phyloP scores from a whole-genome alignment of 352 stramenopile species.

The Phytophthora pseudosyringae region DNA sequence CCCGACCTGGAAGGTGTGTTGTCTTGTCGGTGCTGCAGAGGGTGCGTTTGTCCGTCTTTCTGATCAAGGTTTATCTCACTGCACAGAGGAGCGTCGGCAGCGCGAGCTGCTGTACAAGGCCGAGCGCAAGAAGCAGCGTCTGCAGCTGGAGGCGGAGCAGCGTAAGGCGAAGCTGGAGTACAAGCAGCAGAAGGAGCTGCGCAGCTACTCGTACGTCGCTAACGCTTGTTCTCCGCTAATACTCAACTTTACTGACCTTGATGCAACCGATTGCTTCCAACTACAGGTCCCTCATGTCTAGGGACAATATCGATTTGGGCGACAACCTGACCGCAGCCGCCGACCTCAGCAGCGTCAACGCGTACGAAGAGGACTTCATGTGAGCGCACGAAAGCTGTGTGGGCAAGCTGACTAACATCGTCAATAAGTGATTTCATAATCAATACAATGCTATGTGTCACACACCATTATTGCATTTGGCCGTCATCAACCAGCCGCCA shows the following conservation, averaged over 20 bases:
- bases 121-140: conserved; percentile 73
- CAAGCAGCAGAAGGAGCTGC: conserved; percentile 78
- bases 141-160: conserved; percentile 57
- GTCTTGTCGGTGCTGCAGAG: conserved; percentile 2
- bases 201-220: conserved; percentile 76
- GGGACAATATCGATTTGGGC: conserved; percentile 68
- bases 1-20: conserved; percentile 77
- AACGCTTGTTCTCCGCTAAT: not conserved
- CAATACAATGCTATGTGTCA: conserved; percentile 9
- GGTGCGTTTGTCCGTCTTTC: conserved; percentile 7
- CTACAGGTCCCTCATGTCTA: conserved; percentile 58
- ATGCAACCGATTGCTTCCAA: not conserved
- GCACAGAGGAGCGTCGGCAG: conserved; percentile 64
- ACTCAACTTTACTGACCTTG: not conserved
- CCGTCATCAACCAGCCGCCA: conserved; percentile 9
- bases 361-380: conserved; percentile 87
- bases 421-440: not conserved
- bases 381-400: conserved; percentile 23
- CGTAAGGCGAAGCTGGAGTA: conserved; percentile 62
- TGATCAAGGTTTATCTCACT: conserved; percentile 44
- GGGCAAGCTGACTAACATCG: not conserved
- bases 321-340: conserved; percentile 50
- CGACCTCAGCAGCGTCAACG: conserved; percentile 72
- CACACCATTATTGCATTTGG: conserved; percentile 19
- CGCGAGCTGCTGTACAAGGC: conserved; percentile 75